Base-by-base conservation (phyloP, 1,139 yeast genomes). In the Nakaseomyces sp. region DNA sequence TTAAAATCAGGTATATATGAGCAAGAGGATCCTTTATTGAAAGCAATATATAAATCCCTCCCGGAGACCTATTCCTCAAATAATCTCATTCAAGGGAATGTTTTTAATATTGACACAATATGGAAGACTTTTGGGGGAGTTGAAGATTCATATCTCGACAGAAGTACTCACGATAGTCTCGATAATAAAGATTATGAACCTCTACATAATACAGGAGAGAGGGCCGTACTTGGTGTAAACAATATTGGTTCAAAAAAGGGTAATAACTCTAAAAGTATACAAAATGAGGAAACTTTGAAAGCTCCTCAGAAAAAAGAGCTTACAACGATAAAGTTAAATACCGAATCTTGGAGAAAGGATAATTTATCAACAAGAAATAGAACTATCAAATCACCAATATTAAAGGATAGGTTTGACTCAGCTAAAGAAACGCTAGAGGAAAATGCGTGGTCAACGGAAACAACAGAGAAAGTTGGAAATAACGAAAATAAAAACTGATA, bases 1-100 rank as follows among this genome's bases (percentile, higher is more conserved):
- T 42, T 58, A 12, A 56, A 51, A 42, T 55, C 53, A 37, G 61
- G 57, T 3, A 44, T 57, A 25, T 50, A 51, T 41, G 60, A 56
- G 35, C 50, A 50, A n/a, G 53, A 56, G 37, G 63, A 60, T 43
- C 49, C 61, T 2, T 42, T 60, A 26, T 50, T 60, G 49, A 51
- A 54, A 42, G 45, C 52, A 28, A 52, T 59, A 13, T 54, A 52
- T 29, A 49, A 52, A 26, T 45, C 49, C 13, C 37, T 55, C 13
- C 55, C 58, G 10, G 30, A n/a, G 10, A 13, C 18, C 4, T 35
- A 35, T 22, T 35, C 38, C 8, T 13, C 28, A 5, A 22, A 35
- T 22, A 26, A 10, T n/a, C 3, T 43, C 15, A 26, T 13, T 20
- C 25, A 35, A 28, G 16, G 37, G 13, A 19, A 28, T 17, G 38